Evolutionary conservation across 2,329 filamentous ascomycete genomes (phyloP).

Genomic region (Xylaria digitata): DNA sequence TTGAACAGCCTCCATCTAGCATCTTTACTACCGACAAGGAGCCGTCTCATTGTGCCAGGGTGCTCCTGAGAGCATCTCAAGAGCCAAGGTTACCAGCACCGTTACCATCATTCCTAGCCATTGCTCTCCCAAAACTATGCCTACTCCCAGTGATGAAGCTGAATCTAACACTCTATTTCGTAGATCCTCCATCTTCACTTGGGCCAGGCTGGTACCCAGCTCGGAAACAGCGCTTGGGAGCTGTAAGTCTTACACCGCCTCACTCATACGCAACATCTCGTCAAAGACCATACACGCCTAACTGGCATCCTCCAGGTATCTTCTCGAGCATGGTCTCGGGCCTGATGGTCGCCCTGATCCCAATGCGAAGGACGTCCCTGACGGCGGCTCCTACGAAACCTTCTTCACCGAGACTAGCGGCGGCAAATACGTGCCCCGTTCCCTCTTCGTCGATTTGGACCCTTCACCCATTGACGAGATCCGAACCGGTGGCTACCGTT

Average conservation of each 20-base stretch:
- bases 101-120: not conserved
- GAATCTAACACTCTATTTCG: conserved; percentile 36
- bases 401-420: conserved; percentile 79
- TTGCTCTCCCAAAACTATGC: conserved; percentile 8
- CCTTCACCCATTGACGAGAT: conserved; percentile 80
- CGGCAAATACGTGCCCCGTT: conserved; percentile 78
- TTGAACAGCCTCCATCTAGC: conserved; percentile 20
- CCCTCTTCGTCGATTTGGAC: conserved; percentile 78
- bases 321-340: conserved; percentile 77
- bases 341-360: conserved; percentile 73
- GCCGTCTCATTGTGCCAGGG: not conserved
- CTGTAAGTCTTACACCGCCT: conserved; percentile 66
- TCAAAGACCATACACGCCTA: conserved; percentile 8
- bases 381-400: conserved; percentile 75
- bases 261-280: not conserved
- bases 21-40: not conserved
- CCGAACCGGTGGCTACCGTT: conserved; percentile 73
- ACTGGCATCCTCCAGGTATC: conserved; percentile 63
- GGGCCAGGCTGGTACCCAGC: conserved; percentile 78
- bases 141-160: conserved; percentile 3
- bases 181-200: conserved; percentile 73
- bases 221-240: conserved; percentile 81
- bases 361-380: conserved; percentile 67
- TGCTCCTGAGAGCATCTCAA: conserved; percentile 2
- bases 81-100: not conserved